Evolutionary conservation across 73 alveolate species (phyloP).

Genomic region (Paramecium biaurelia): DNA sequence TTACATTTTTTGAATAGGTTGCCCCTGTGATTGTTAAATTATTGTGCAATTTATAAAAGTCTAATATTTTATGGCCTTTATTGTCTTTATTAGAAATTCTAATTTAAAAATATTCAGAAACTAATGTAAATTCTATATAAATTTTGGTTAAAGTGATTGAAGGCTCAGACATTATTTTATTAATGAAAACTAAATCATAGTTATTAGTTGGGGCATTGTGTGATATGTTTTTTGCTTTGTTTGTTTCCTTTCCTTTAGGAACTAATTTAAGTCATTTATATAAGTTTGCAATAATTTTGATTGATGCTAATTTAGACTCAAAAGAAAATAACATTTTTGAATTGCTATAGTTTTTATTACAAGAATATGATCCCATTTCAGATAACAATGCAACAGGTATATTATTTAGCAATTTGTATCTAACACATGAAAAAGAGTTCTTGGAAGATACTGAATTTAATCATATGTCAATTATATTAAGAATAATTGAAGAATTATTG

Average conservation of each 20-base stretch:
- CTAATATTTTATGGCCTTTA: conserved; percentile 30
- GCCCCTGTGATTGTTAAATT: conserved; percentile 12
- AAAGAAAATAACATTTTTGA: neutral
- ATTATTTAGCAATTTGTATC: neutral
- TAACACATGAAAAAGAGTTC: neutral
- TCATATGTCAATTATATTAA: neutral
- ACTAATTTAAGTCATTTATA: neutral
- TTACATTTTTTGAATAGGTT: neutral
- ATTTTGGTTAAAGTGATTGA: neutral
- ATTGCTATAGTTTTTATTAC: neutral
- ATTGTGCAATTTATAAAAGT: neutral
- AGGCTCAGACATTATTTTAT: neutral
- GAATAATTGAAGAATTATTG: neutral
- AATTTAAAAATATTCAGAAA: neutral
- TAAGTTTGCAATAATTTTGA: neutral
- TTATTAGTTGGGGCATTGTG: neutral
- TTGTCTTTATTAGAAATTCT: neutral
- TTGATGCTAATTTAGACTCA: neutral
- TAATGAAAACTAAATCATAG: neutral
- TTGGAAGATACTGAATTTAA: neutral
- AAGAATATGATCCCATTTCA: neutral
- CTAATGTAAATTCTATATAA: neutral
- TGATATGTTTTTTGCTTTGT: neutral
- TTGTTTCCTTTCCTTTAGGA: neutral
- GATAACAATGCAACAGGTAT: neutral